Conservation (phyloP, 768 basidiomycete genomes). For the Suillus weaverae region DNA sequence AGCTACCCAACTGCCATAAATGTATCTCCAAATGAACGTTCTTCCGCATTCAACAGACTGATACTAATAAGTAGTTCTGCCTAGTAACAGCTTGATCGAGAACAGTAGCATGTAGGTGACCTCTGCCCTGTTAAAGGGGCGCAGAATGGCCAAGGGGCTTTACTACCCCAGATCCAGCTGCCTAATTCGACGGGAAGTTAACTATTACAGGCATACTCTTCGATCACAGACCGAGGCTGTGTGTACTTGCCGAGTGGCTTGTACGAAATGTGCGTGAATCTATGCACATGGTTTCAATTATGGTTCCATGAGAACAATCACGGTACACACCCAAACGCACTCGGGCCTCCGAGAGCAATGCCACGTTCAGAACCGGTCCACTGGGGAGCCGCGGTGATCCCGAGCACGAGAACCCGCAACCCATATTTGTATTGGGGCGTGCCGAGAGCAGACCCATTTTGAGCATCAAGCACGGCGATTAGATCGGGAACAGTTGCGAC, state of each 20-base stretch:
- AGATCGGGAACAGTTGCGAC: conserved; percentile 64
- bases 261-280: conserved; percentile 36
- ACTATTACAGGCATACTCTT: conserved; percentile 34
- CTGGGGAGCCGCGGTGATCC: conserved; percentile 49
- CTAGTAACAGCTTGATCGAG: background rate
- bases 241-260: conserved; percentile 40
- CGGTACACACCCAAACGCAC: conserved; percentile 49
- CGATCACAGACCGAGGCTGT: conserved; percentile 47
- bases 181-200: background rate
- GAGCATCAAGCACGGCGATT: conserved; percentile 62
- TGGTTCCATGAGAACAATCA: background rate
- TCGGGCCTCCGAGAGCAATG: conserved; percentile 50
- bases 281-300: conserved; percentile 14
- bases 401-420: conserved; percentile 54
- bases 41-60: background rate
- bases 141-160: background rate
- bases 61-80: background rate
- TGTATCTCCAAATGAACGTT: background rate
- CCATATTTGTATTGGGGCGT: conserved; percentile 65
- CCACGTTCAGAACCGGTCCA: conserved; percentile 53
- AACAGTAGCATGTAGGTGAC: background rate
- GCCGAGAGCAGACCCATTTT: conserved; percentile 59
- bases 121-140: background rate
- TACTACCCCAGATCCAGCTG: conserved; percentile 12
- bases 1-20: background rate